These are phyloP conservation scores for Pulveroboletus sp. DNA, from an alignment of 768 basidiomycete species.

Conservation along the genomic window DNA sequence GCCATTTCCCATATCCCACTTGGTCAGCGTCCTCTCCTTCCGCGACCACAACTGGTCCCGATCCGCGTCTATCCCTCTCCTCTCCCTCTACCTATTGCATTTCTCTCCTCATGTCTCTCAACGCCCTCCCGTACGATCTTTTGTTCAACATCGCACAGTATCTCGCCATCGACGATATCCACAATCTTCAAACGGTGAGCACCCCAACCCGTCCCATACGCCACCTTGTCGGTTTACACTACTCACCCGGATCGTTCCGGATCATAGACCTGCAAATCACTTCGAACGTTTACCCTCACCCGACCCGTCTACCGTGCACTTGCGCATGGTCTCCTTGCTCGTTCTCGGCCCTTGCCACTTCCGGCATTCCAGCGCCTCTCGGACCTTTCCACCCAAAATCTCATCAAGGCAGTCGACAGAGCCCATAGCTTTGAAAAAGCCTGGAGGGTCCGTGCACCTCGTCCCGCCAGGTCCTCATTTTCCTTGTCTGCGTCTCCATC, in stretches of 20 bases:
- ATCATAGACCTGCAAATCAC: slow-evolving; percentile 54
- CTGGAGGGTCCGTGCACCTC: slow-evolving; percentile 57
- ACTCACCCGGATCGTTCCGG: not conserved
- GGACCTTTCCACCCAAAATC: slow-evolving; percentile 58
- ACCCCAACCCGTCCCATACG: not conserved
- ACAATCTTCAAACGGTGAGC: slow-evolving; percentile 58
- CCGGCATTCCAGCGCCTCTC: slow-evolving; percentile 64
- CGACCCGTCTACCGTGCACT: slow-evolving; percentile 65
- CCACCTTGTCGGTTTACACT: not conserved
- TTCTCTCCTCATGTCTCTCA: slow-evolving; percentile 27
- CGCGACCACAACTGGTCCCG: not conserved
- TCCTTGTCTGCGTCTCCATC: slow-evolving; percentile 22
- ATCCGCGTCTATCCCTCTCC: slow-evolving; percentile 5
- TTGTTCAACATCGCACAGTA: slow-evolving; percentile 62
- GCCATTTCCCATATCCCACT: slow-evolving; percentile 14
- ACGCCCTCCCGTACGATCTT: slow-evolving; percentile 62
- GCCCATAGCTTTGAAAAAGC: slow-evolving; percentile 57
- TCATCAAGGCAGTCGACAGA: slow-evolving; percentile 59
- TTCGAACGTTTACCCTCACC: slow-evolving; percentile 57
- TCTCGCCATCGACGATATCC: slow-evolving; percentile 57
- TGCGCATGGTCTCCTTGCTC: slow-evolving; percentile 54
- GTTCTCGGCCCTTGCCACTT: slow-evolving; percentile 65
- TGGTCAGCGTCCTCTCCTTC: slow-evolving; percentile 6
- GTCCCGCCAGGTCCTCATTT: slow-evolving; percentile 38
- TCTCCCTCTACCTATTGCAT: not conserved